Base-by-base conservation (phyloP, 2,329 filamentous ascomycete species). In the Arthrobotrys conoides region DNA sequence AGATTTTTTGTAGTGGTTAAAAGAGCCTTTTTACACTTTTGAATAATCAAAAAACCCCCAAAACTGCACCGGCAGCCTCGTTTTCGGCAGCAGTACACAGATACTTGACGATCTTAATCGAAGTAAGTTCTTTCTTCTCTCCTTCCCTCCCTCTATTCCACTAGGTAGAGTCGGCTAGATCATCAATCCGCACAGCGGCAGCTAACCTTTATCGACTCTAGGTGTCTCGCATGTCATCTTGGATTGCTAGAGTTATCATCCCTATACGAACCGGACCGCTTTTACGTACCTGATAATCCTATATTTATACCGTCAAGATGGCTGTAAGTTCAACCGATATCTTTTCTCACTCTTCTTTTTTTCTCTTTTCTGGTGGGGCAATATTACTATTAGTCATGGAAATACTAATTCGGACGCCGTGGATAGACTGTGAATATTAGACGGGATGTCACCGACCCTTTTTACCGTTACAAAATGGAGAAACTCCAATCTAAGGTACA, bases 381-480 rank as follows among this genome's bases (percentile, higher is more conserved):
- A 22, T 22, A 20, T 65, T 30, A n/a, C 14, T 18, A 64, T 46
- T 48, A 65, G 41, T 65, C 30, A 51, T 65, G 44, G 44, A 51
- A 51, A 48, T 49, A 49, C 41, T 48, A 33, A 65, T 49, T 33
- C 14, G 44, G 44, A 65, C 36, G 24, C 3, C 10, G 4, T 18
- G 9, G 2, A 33, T 44, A 78, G 75, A 94, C 93, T 88, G 89
- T 99, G 90, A 99, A 99, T 87, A 94, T 98, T 87, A 94, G 94
- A 87, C 93, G 93, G 87, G 95, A 98, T 92, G 92, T 97, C 88
- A 92, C 91, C 88, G 96, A 99, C 88, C 92, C 92, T 87, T 99
- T 97, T 91, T 99, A 99, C 88, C 96, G 96, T 86, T 99, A 99
- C 91, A 99, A 99, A 91, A 99, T 99, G 96, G 96, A 98, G 88